phyloP scores from a whole-genome alignment of 345 rosid species.

The Excoecaria agallocha region DNA sequence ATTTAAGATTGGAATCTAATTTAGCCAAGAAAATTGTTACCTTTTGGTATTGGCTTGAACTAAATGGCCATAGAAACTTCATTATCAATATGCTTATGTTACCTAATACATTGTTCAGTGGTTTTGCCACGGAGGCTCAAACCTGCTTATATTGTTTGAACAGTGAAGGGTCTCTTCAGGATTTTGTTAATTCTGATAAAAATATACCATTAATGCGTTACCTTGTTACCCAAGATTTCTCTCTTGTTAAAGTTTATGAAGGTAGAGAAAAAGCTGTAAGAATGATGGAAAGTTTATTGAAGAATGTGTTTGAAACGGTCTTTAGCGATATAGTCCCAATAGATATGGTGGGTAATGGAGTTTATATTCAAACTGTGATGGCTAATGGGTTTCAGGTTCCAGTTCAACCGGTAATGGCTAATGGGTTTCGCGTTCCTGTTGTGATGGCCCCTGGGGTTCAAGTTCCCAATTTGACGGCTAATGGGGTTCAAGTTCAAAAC shows the following conservation, averaged over 20 bases:
- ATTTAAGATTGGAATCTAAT: not conserved
- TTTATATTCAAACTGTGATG: not conserved
- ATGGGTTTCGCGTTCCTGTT: not conserved
- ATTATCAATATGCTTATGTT: not conserved
- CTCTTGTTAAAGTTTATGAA: not conserved
- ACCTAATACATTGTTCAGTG: not conserved
- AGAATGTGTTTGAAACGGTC: constrained; percentile 2
- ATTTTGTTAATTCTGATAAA: not conserved
- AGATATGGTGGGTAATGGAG: not conserved
- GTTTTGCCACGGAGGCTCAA: constrained; percentile 17
- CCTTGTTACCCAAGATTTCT: constrained; percentile 11
- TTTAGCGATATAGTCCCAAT: constrained; percentile 10
- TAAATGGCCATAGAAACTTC: constrained; percentile 16
- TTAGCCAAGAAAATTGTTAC: constrained; percentile 22
- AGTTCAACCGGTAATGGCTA: not conserved
- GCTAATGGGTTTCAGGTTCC: not conserved
- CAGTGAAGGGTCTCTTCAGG: not conserved
- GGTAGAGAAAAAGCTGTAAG: not conserved
- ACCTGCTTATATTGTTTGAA: constrained; percentile 12
- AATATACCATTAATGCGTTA: constrained; percentile 3
- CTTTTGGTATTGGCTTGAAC: constrained; percentile 40
- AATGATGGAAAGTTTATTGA: not conserved
- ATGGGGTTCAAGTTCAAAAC: not conserved
- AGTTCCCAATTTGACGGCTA: not conserved
- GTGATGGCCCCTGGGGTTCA: not conserved